These are phyloP conservation scores for Cutaneotrichosporon sp. DNA, from an alignment of 1,284 basidiomycete species.

Conservation along the genomic window DNA sequence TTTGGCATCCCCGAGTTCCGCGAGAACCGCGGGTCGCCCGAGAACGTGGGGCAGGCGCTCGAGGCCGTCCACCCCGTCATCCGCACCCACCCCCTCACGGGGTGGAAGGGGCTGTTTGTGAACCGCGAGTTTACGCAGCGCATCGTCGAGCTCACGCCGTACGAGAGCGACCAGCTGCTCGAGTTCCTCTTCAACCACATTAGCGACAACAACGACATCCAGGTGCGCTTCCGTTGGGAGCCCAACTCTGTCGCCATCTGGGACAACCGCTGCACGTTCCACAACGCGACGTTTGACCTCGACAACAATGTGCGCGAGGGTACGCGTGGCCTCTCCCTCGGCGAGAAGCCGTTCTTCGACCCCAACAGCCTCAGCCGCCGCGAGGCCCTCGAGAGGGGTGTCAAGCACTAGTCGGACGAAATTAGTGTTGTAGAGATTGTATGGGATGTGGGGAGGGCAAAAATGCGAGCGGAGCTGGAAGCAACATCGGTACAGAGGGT, in stretches of 20 bases:
- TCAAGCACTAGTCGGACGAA: not conserved
- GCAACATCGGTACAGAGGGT: no score
- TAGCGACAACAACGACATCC: constrained; percentile 63
- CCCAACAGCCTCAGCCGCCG: constrained; percentile 28
- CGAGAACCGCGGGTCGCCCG: constrained; percentile 55
- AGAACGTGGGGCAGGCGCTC: constrained; percentile 61
- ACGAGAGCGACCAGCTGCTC: constrained; percentile 59
- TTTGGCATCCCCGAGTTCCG: constrained; percentile 4
- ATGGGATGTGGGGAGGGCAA: no score
- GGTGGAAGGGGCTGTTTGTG: constrained; percentile 65
- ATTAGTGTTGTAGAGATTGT: not conserved
- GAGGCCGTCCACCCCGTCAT: constrained; percentile 59
- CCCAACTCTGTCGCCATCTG: constrained; percentile 49
- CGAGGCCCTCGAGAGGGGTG: constrained; percentile 19
- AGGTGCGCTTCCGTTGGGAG: constrained; percentile 59
- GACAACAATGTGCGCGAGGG: constrained; percentile 57
- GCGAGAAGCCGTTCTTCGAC: constrained; percentile 64
- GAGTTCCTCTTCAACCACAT: constrained; percentile 24
- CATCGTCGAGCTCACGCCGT: constrained; percentile 61
- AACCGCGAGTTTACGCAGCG: constrained; percentile 63
- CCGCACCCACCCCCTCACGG: constrained; percentile 61
- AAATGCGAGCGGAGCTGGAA: no score
- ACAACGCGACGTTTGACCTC: constrained; percentile 62
- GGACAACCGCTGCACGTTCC: constrained; percentile 49
- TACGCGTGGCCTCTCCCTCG: constrained; percentile 64